Percentiles rank a stretch among this genome's conserved stretches.
Conservation (phyloP, 257 asterid genomes). For the Nicotiana tomentosiformis region DNA sequence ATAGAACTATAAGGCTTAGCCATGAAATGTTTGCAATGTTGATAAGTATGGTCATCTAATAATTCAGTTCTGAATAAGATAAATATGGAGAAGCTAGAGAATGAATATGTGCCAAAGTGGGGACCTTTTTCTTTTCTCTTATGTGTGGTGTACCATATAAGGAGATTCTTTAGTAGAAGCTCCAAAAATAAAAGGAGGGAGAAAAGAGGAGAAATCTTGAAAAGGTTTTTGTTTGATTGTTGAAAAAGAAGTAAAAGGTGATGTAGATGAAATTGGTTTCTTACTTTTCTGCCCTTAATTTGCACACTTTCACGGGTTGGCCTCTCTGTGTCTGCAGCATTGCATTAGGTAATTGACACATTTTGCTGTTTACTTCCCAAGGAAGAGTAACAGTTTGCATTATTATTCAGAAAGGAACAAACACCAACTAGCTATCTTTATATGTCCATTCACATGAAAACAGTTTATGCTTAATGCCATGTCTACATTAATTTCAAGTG, state of each 20-base stretch:
- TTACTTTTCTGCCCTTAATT: background rate
- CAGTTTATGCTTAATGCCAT: background rate
- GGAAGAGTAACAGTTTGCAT: background rate
- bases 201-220: background rate
- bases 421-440: background rate
- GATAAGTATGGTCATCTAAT: background rate
- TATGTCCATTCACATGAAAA: background rate
- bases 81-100: background rate
- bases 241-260: background rate
- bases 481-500: too few relatives aligned
- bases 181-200: background rate
- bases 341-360: background rate
- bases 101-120: background rate
- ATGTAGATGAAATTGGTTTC: background rate
- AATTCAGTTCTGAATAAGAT: background rate
- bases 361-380: background rate
- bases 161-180: background rate
- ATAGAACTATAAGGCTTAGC: background rate
- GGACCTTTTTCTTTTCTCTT: background rate
- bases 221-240: background rate
- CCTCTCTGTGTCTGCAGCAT: background rate
- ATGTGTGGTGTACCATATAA: background rate
- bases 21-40: conserved; percentile 4
- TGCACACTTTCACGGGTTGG: background rate
- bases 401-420: background rate